Percentiles rank a stretch among this genome's conserved stretches.
Conservation (phyloP, 192 early-diverging fungal genomes). For the Coemansia sp. region DNA sequence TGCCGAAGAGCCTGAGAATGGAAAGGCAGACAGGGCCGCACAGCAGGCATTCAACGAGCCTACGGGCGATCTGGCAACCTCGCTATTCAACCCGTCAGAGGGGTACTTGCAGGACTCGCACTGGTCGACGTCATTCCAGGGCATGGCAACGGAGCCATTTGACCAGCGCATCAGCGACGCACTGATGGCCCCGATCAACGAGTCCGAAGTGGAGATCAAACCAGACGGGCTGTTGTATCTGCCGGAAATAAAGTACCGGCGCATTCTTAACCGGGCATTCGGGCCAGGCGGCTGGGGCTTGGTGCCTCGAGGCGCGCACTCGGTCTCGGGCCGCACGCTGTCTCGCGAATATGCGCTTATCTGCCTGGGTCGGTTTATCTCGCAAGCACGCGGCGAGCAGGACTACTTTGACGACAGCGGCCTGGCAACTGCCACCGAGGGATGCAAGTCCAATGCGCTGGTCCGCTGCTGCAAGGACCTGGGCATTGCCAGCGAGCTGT, state of each 20-base stretch:
- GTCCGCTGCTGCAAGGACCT: conserved; percentile 98
- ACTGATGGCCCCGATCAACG: conserved; percentile 67
- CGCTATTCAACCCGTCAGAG: conserved; percentile 41
- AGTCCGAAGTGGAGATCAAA: conserved; percentile 88
- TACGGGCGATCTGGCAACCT: conserved; percentile 23
- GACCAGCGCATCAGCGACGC: conserved; percentile 64
- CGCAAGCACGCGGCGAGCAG: conserved; percentile 91
- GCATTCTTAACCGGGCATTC: conserved; percentile 91
- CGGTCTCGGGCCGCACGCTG: conserved; percentile 69
- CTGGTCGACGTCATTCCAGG: conserved; percentile 73
- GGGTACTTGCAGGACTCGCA: conserved; percentile 44
- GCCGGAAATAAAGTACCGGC: conserved; percentile 97
- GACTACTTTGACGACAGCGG: conserved; percentile 78
- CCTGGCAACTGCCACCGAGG: conserved; percentile 82
- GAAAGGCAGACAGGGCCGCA: not conserved
- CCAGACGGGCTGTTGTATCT: conserved; percentile 94
- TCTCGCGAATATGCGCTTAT: conserved; percentile 92
- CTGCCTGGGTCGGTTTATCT: conserved; percentile 83
- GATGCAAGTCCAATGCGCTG: conserved; percentile 87
- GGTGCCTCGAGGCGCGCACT: conserved; percentile 88
- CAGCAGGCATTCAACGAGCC: not conserved
- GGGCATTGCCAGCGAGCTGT: conserved; percentile 85
- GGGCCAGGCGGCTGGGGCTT: conserved; percentile 89
- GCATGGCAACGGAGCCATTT: conserved; percentile 75
- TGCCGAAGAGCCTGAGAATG: conserved; percentile 5